Conservation (phyloP, 179 eudicot species). For the Carnegiea gigantea region DNA sequence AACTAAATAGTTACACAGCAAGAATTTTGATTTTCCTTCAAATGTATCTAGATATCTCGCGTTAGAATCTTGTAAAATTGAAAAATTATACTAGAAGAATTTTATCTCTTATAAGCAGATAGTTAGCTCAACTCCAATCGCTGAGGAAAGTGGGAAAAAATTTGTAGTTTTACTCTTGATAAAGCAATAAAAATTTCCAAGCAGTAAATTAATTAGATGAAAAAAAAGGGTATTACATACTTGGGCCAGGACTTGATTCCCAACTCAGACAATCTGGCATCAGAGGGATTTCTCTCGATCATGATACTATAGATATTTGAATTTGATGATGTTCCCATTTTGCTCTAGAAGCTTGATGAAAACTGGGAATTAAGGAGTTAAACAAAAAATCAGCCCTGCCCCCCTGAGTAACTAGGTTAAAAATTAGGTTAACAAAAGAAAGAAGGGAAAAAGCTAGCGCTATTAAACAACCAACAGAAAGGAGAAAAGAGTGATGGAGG, state of each 20-base stretch:
- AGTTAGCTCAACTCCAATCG: background rate
- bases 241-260: slow-evolving; percentile 96
- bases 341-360: background rate
- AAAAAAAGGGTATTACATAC: slow-evolving; percentile 40
- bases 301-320: slow-evolving; percentile 46
- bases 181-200: background rate
- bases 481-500: background rate
- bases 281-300: slow-evolving; percentile 72
- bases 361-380: background rate
- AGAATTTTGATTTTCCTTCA: too few species aligned
- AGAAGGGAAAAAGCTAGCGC: background rate
- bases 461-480: background rate
- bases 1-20: too few species aligned
- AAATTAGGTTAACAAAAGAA: background rate
- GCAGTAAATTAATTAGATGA: background rate
- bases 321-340: slow-evolving; percentile 31
- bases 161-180: background rate
- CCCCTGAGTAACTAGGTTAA: background rate
- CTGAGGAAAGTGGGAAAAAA: too few species aligned
- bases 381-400: background rate
- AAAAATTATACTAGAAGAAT: too few species aligned
- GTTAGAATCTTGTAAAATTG: too few species aligned
- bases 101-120: background rate
- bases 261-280: slow-evolving; percentile 64
- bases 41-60: too few species aligned